phyloP scores from a whole-genome alignment of 345 rosid genomes.

The sweet orange (Citrus sinensis) region DVS_A1.0 CM039162.1:31716001-31716500 shows the following conservation, averaged over 20 bases:
- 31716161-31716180: not conserved
- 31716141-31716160: not conserved
- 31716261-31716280: not conserved
- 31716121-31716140: not conserved
- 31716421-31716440: no score
- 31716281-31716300: not conserved
- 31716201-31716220: not conserved
- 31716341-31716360: not conserved
- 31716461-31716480: constrained; percentile 34
- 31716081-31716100: not conserved
- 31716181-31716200: not conserved
- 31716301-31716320: not conserved
- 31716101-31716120: not conserved
- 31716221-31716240: not conserved
- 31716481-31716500: constrained; percentile 65
- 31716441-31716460: not conserved
- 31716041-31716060: not conserved
- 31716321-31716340: not conserved
- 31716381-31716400: not conserved
- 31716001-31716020: not conserved
- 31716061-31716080: not conserved
- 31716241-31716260: not conserved
- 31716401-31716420: no score
- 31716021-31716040: not conserved
- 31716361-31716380: not conserved